Conservation (phyloP, 2,329 filamentous ascomycete genomes). For the Botrytis galanthina region DNA sequence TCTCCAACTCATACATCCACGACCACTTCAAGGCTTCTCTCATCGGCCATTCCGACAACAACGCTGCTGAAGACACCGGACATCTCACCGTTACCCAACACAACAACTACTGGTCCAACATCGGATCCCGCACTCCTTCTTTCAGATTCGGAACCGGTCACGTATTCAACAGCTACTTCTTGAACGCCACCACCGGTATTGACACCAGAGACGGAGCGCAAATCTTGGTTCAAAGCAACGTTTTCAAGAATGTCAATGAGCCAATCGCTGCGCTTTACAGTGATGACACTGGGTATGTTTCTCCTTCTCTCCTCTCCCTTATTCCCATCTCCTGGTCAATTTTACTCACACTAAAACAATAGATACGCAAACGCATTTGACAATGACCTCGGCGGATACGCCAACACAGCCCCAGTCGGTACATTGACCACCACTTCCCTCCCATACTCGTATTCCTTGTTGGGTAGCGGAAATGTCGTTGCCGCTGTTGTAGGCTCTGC, state of each 20-base stretch:
- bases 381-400: slow-evolving; percentile 48
- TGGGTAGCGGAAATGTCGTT: slow-evolving; percentile 50
- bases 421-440: slow-evolving; percentile 44
- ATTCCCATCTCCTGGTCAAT: not conserved
- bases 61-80: slow-evolving; percentile 33
- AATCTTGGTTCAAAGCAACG: slow-evolving; percentile 49
- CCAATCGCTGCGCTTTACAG: slow-evolving; percentile 31
- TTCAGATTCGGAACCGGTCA: slow-evolving; percentile 66
- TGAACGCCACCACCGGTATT: slow-evolving; percentile 49
- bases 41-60: slow-evolving; percentile 36
- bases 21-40: slow-evolving; percentile 41
- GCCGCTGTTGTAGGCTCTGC: slow-evolving; percentile 37
- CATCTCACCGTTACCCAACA: slow-evolving; percentile 34
- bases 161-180: slow-evolving; percentile 48
- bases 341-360: not conserved
- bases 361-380: slow-evolving; percentile 43
- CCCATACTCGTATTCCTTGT: slow-evolving; percentile 52
- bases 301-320: not conserved
- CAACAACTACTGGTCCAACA: slow-evolving; percentile 34
- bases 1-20: slow-evolving; percentile 45
- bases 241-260: slow-evolving; percentile 45
- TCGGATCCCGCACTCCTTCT: slow-evolving; percentile 46
- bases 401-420: slow-evolving; percentile 50
- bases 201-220: slow-evolving; percentile 55
- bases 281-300: slow-evolving; percentile 21